Evolutionary conservation across 192 early-diverging fungal genomes (phyloP).

Genomic region (Rhizophagus sp.): DNA sequence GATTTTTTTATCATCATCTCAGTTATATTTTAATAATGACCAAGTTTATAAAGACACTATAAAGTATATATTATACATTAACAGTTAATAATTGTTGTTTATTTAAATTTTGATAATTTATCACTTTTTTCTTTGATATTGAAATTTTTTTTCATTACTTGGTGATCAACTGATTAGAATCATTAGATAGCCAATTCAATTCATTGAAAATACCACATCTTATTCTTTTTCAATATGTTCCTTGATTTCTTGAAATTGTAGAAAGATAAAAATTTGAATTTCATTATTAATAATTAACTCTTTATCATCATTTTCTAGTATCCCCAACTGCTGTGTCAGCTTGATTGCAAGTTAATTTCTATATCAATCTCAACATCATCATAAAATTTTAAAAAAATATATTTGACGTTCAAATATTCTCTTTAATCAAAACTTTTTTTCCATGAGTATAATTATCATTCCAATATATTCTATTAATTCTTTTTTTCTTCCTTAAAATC

Average conservation of each 20-base stretch:
- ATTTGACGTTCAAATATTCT: not conserved
- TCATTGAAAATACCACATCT: too few relatives aligned
- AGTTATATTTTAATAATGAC: too few relatives aligned
- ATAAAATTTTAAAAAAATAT: not conserved
- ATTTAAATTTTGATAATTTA: too few relatives aligned
- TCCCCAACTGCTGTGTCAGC: not conserved
- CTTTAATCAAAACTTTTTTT: not conserved
- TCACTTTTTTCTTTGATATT: too few relatives aligned
- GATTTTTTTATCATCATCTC: too few relatives aligned
- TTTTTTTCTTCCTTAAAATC: not conserved
- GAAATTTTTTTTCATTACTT: too few relatives aligned
- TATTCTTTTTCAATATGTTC: not conserved
- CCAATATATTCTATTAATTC: not conserved
- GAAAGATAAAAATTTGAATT: not conserved
- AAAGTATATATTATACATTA: too few relatives aligned
- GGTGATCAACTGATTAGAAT: too few relatives aligned
- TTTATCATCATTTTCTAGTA: not conserved
- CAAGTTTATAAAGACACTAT: too few relatives aligned
- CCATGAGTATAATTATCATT: not conserved
- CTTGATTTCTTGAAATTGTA: not conserved
- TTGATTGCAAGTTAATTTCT: not conserved
- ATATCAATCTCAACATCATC: not conserved
- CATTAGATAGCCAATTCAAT: too few relatives aligned
- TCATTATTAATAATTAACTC: not conserved
- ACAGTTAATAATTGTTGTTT: too few relatives aligned